Evolutionary conservation across 208 protist genomes (phyloP).

Genomic region (Trypanosoma mega): DNA sequence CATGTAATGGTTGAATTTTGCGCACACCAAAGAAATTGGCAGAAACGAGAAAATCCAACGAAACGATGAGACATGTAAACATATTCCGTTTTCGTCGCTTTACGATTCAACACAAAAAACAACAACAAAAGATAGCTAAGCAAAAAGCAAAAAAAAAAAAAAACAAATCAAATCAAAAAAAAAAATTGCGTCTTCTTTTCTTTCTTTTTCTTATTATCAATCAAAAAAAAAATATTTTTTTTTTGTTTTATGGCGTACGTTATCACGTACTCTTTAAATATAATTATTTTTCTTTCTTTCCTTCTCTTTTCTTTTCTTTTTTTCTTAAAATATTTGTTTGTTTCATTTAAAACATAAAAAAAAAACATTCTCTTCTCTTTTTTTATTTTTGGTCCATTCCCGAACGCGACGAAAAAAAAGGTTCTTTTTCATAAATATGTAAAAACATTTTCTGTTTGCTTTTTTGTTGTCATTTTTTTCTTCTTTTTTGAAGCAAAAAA

Average conservation of each 20-base stretch:
- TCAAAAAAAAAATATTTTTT: constrained; percentile 9
- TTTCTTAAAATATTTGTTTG: too few species aligned
- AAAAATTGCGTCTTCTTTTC: neutral
- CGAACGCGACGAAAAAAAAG: neutral
- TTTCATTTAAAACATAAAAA: too few species aligned
- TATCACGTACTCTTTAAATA: too few species aligned
- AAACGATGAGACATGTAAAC: neutral
- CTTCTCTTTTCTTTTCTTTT: neutral
- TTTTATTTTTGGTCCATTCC: neutral
- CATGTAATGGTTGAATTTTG: neutral
- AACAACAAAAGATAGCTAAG: neutral
- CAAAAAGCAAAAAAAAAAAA: constrained; percentile 1
- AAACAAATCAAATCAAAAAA: neutral
- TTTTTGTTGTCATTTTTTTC: neutral
- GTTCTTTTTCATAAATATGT: neutral
- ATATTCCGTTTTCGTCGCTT: neutral
- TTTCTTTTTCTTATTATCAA: too few species aligned
- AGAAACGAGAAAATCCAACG: too few species aligned
- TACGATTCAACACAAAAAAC: neutral
- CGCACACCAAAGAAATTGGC: too few species aligned
- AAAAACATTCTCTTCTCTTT: neutral
- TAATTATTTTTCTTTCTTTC: too few species aligned
- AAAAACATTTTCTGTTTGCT: neutral
- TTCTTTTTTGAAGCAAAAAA: neutral
- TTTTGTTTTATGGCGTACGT: neutral